phyloP scores from a whole-genome alignment of 140 eudicot genomes.

The Anethum foeniculum region DNA sequence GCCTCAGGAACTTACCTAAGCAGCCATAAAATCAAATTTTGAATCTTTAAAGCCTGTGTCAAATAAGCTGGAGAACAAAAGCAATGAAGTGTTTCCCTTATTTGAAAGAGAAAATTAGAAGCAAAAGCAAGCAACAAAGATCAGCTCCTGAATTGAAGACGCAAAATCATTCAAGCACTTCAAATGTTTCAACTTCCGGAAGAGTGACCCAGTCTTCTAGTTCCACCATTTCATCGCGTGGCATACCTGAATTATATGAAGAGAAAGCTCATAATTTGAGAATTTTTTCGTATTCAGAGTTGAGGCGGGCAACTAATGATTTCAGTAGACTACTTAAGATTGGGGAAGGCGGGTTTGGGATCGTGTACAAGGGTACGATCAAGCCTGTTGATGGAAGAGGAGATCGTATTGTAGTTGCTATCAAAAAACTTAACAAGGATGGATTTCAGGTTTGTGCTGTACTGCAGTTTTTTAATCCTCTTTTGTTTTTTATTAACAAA shows the following conservation, averaged over 20 bases:
- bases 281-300: conserved; percentile 54
- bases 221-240: conserved; percentile 43
- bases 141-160: conserved; percentile 57
- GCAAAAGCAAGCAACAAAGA: conserved; percentile 43
- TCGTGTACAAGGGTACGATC: conserved; percentile 55
- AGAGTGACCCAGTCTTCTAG: conserved; percentile 57
- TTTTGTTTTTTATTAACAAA: neutral
- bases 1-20: neutral
- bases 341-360: conserved; percentile 87
- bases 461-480: neutral
- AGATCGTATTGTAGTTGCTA: conserved; percentile 47
- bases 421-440: conserved; percentile 61
- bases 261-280: conserved; percentile 57
- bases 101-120: conserved; percentile 50
- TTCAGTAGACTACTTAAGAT: conserved; percentile 52
- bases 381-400: conserved; percentile 57
- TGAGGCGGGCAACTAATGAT: conserved; percentile 57
- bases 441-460: conserved; percentile 54
- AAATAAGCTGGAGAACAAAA: conserved; percentile 7
- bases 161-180: conserved; percentile 40
- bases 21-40: neutral
- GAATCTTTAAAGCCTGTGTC: conserved; percentile 18
- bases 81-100: conserved; percentile 74
- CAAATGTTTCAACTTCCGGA: conserved; percentile 31
- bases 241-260: conserved; percentile 42